Conservation (phyloP, 768 basidiomycete genomes). For the Mycena galopus region DNA sequence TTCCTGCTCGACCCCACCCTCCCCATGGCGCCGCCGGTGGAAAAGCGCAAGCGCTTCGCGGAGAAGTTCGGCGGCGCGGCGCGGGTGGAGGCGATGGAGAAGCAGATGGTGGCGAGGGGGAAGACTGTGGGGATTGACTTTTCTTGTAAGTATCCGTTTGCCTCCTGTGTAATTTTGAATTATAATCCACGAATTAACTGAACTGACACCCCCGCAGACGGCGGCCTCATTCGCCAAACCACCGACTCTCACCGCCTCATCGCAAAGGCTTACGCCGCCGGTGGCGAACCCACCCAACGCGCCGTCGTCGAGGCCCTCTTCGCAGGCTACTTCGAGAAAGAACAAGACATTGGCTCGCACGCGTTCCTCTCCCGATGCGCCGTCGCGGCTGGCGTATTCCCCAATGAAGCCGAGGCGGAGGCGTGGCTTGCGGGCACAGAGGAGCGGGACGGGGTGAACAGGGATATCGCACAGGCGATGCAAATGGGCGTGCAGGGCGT, state of each 20-base stretch:
- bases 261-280: conserved; percentile 30
- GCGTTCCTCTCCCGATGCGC: conserved; percentile 32
- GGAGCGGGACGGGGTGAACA: conserved; percentile 17
- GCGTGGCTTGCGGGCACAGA: conserved; percentile 23
- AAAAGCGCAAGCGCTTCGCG: conserved; percentile 25
- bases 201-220: conserved; percentile 8
- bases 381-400: conserved; percentile 24
- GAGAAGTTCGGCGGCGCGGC: conserved; percentile 30
- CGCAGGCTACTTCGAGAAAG: conserved; percentile 34
- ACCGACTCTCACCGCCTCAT: conserved; percentile 37
- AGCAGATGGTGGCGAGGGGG: conserved; percentile 25
- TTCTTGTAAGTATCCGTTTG: conserved; percentile 26
- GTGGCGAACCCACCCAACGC: conserved; percentile 30
- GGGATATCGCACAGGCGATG: conserved; percentile 25
- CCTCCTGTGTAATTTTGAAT: too few relatives aligned
- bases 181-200: neutral
- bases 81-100: conserved; percentile 20
- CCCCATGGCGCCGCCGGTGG: conserved; percentile 2
- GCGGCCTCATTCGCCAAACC: conserved; percentile 31
- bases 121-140: conserved; percentile 30
- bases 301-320: conserved; percentile 30
- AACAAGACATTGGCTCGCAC: conserved; percentile 29
- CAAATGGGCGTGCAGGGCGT: conserved; percentile 29
- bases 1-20: conserved; percentile 34
- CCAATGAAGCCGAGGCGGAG: conserved; percentile 18